Base-by-base conservation (phyloP, 345 rosid genomes). In the Hibiscus mutabilis region DNA sequence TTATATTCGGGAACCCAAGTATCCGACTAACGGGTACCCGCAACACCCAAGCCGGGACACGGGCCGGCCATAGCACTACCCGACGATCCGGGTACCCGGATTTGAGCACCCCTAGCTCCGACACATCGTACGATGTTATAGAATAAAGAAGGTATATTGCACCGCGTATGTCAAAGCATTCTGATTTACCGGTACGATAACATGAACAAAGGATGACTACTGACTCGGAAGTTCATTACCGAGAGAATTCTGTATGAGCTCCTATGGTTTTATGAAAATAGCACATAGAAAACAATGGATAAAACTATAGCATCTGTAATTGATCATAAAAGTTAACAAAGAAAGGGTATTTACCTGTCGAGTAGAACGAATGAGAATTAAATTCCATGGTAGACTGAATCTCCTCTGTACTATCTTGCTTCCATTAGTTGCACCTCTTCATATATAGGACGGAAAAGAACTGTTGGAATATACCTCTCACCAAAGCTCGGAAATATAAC, bases 401-500 rank as follows among this genome's bases (percentile, higher is more conserved):
- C 15, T 47, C 67, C 62, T 9, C 69, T 71, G 52, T 27, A 29
- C 71, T 77, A 78, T 65, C 66, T 71, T 65, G 49, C 60, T 70
- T 69, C 75, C 96, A 93, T 84, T 61, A 83, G 82, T 73, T 53
- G 87, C 44, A 86, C 97, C 68, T 93, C 93, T 77, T 84, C 87
- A 24, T 84, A 22, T 74, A 88, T 78, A 14, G 93, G 89, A 71
- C 67, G 79, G 78, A 93, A 93, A 75, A 93, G 87, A 79, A 79
- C 86, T 0, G 93, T 87, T 13, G 89, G 75, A 16, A 93, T 87
- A 63, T 93, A 89, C 72, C 97, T 83, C 81, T 93, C 96, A 0
- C 97, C 96, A 77, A 87, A 87, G 85, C 98, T 91, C 21, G 97
- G 97, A 82, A 93, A 93, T 79, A 91, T 78, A 73, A 89, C 97